Conservation (phyloP, 495 filamentous ascomycete genomes). For the Daldinia decipiens region DNA sequence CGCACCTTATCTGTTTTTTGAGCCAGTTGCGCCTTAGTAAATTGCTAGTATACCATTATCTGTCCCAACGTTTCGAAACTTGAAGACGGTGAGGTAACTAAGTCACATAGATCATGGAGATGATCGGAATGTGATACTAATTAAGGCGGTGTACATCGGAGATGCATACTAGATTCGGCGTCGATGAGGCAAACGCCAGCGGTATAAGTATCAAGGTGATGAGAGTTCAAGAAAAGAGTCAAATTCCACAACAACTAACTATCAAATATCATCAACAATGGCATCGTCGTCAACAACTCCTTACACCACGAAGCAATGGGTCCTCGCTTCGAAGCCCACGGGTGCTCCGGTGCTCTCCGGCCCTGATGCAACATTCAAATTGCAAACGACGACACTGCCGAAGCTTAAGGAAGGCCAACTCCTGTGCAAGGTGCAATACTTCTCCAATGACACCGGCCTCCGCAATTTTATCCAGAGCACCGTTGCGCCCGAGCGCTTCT, state of each 20-base stretch:
- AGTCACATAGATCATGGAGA: slow-evolving; percentile 2
- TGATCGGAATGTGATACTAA: not conserved
- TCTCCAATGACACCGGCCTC: slow-evolving; percentile 74
- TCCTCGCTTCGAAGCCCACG: slow-evolving; percentile 51
- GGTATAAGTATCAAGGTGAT: slow-evolving; percentile 9
- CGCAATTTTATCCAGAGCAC: slow-evolving; percentile 67
- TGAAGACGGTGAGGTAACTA: not conserved
- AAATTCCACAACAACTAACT: slow-evolving; percentile 13
- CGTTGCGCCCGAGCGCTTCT: slow-evolving; percentile 59
- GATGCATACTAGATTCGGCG: not conserved
- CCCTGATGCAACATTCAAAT: slow-evolving; percentile 54
- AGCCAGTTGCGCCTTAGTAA: not conserved
- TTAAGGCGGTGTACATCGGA: slow-evolving; percentile 12
- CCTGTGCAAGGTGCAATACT: slow-evolving; percentile 61
- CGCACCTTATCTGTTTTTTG: not conserved
- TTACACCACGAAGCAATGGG: slow-evolving; percentile 50
- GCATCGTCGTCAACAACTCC: slow-evolving; percentile 10
- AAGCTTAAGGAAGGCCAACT: slow-evolving; percentile 47
- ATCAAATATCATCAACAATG: slow-evolving; percentile 26
- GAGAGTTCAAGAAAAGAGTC: slow-evolving; percentile 9
- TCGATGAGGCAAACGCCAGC: not conserved
- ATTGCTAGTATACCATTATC: not conserved
- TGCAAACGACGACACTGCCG: slow-evolving; percentile 56
- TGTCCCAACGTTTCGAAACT: not conserved
- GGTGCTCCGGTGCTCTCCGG: slow-evolving; percentile 45